Evolutionary conservation across 2,329 filamentous ascomycete genomes (phyloP).

Genomic region (Ilyonectria destructans): DNA sequence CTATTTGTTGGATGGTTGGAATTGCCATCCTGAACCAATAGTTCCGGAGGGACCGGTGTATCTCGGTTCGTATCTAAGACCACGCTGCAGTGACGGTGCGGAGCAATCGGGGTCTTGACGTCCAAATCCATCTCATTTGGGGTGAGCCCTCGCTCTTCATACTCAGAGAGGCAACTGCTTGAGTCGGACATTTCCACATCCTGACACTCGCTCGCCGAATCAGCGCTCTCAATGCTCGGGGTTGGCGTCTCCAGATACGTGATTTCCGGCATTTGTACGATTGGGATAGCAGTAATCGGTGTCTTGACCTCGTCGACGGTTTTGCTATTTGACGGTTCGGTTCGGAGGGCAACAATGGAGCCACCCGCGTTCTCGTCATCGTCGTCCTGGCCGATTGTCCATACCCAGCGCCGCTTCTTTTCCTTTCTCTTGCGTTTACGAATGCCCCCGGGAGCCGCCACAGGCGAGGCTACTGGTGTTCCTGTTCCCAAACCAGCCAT

Average conservation of each 20-base stretch:
- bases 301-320: slow-evolving; percentile 41
- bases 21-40: slow-evolving; percentile 54
- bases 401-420: slow-evolving; percentile 77
- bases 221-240: slow-evolving; percentile 59
- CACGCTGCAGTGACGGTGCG: slow-evolving; percentile 12
- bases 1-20: slow-evolving; percentile 18
- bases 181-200: slow-evolving; percentile 69
- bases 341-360: slow-evolving; percentile 59
- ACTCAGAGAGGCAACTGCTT: slow-evolving; percentile 55
- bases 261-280: slow-evolving; percentile 35
- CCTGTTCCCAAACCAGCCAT: slow-evolving; percentile 66
- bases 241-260: slow-evolving; percentile 55
- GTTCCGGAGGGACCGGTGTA: slow-evolving; percentile 36
- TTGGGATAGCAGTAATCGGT: slow-evolving; percentile 44
- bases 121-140: slow-evolving; percentile 55
- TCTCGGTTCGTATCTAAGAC: slow-evolving; percentile 20
- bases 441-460: slow-evolving; percentile 61
- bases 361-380: slow-evolving; percentile 62
- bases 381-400: slow-evolving; percentile 74
- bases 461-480: slow-evolving; percentile 59
- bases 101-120: slow-evolving; percentile 58
- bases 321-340: slow-evolving; percentile 48
- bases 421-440: slow-evolving; percentile 71
- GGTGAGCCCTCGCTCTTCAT: slow-evolving; percentile 52
- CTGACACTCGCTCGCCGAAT: slow-evolving; percentile 50